Evolutionary conservation across 352 stramenopile genomes (phyloP), one percentile per base, ranked within the genome.

Genomic region (Pythium aphanidermatum): DNA sequence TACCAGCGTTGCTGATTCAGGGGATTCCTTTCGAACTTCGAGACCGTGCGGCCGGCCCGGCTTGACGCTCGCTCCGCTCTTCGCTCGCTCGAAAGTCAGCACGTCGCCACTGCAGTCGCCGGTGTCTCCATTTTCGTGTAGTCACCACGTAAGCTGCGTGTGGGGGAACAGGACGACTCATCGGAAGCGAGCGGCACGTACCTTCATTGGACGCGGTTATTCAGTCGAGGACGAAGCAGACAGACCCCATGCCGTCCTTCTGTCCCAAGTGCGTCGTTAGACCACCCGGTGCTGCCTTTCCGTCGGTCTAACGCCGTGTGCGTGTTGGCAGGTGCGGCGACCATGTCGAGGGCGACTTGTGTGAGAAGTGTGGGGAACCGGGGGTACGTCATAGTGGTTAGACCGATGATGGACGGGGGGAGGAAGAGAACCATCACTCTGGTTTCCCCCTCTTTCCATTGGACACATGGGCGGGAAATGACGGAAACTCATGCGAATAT

Each of bases 321-420:
- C n/a, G n/a, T 38, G 2, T 31, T 17, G 7, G n/a, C n/a, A 74
- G 65, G 32, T 89, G 77, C 53, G 74, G 77, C 14, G 74, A 86
- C 37, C 72, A 72, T 36, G 72, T 79, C 21, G 70, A 75, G 24
- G 43, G 33, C 3, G 58, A 74, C 24, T 60, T 62, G 10, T 89
- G 77, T 51, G 62, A 51, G 4, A 76, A 82, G 27, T 89, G 77
- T 58, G 77, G 77, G 28, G 74, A 79, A 47, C 63, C 63, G 47
- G 63, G 63, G 68, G 77, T 89, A 57, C 23, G 57, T 49, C 7
- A 19, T 27, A 28, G 6, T 29, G 26, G 34, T 32, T 45, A 4
- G 12, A 32, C 10, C 17, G 13, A 33, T 20, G 38, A 31, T 42
- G 16, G 17, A 27, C 16, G 17, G 35, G 35, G 16, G 17, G 35